Conservation (phyloP, 139 green algal genomes). For the Monoraphidium neglectum region DNA sequence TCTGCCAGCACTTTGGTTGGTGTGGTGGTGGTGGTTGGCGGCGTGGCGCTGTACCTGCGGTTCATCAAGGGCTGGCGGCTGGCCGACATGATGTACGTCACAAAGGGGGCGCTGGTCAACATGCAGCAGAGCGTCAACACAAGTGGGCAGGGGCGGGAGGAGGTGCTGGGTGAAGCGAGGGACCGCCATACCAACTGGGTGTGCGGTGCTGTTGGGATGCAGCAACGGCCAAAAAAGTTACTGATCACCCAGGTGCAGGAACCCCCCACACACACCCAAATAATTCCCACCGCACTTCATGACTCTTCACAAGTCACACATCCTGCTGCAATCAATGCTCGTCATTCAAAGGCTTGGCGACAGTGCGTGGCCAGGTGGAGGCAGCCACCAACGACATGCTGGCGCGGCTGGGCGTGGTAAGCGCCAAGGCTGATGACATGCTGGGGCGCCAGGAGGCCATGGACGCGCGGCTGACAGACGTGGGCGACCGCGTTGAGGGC, state of each 20-base stretch:
- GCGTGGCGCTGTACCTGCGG: slow-evolving; percentile 26
- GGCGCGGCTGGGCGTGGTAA: slow-evolving; percentile 11
- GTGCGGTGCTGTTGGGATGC: no score
- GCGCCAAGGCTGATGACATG: slow-evolving; percentile 29
- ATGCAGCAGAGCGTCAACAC: slow-evolving; percentile 22
- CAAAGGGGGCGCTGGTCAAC: slow-evolving; percentile 6
- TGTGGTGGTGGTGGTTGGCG: slow-evolving; percentile 19
- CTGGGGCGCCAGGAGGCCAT: slow-evolving; percentile 22
- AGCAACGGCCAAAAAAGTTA: no score
- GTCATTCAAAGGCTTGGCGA: slow-evolving; percentile 17
- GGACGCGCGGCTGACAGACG: slow-evolving; percentile 11
- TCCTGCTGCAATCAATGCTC: no score
- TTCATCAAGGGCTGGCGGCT: slow-evolving; percentile 34
- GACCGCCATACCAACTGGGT: no score
- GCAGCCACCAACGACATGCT: slow-evolving; percentile 8
- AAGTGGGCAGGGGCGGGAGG: slow-evolving; percentile 1
- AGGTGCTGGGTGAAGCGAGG: no score
- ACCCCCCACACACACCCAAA: no score
- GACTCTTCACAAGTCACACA: no score
- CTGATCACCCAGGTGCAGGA: no score
- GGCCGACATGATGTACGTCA: slow-evolving; percentile 38
- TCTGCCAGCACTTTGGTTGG: slow-evolving; percentile 11
- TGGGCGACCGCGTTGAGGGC: slow-evolving; percentile 14
- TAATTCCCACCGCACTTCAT: no score
- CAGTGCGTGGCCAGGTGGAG: slow-evolving; percentile 14